These are phyloP conservation scores for Apiotrichum gracile DNA, from an alignment of 1,284 basidiomycete genomes.

Conservation along the genomic window DNA sequence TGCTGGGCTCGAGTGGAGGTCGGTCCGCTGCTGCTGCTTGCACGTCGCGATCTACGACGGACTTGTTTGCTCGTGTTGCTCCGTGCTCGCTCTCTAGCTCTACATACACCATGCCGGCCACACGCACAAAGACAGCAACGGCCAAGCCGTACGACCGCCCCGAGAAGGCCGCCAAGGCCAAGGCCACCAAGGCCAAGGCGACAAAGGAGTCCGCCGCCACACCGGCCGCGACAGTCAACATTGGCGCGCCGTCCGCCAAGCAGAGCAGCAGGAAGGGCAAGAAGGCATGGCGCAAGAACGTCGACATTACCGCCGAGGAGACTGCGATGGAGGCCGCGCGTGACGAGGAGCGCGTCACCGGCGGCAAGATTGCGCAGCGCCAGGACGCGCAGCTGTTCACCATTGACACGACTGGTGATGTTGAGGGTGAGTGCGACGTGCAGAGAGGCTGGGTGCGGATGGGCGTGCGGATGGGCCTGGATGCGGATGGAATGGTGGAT, in stretches of 20 bases:
- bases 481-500: neutral
- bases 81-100: neutral
- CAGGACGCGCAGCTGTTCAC: slow-evolving; percentile 64
- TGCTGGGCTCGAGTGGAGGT: slow-evolving; percentile 8
- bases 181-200: slow-evolving; percentile 16
- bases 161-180: neutral
- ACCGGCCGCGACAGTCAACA: slow-evolving; percentile 5
- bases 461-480: neutral
- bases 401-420: slow-evolving; percentile 72
- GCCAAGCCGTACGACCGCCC: slow-evolving; percentile 20
- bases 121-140: neutral
- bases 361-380: slow-evolving; percentile 50
- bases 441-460: neutral
- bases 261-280: slow-evolving; percentile 83
- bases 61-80: neutral
- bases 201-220: no score
- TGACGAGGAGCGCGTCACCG: slow-evolving; percentile 68
- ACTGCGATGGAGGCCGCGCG: slow-evolving; percentile 64
- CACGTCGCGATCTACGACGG: neutral
- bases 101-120: slow-evolving; percentile 6
- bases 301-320: slow-evolving; percentile 72
- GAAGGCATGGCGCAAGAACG: slow-evolving; percentile 86
- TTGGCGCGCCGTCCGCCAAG: slow-evolving; percentile 60
- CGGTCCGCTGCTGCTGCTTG: neutral
- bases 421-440: slow-evolving; percentile 54